Conservation (phyloP, 768 basidiomycete species). For the Serendipita vermifera region DNA sequence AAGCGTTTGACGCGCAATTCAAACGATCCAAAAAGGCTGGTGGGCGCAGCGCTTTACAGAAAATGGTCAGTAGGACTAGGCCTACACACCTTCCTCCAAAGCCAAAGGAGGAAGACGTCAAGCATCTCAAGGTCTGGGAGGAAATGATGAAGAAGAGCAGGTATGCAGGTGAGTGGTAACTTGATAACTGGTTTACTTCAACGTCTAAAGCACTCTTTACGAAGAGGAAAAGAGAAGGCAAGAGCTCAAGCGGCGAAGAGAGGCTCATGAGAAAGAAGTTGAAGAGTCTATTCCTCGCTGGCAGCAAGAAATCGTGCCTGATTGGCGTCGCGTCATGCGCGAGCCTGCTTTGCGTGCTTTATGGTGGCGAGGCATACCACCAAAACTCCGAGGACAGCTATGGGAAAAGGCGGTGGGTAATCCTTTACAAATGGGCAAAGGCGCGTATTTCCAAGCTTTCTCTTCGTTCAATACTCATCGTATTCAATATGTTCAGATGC, state of each 20-base stretch:
- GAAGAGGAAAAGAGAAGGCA: slow-evolving; percentile 60
- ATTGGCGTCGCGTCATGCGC: slow-evolving; percentile 64
- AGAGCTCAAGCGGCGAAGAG: slow-evolving; percentile 47
- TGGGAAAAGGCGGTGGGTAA: slow-evolving; percentile 87
- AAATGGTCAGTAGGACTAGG: slow-evolving; percentile 72
- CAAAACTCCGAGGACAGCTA: slow-evolving; percentile 61
- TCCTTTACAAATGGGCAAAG: slow-evolving; percentile 67
- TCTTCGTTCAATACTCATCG: neutral
- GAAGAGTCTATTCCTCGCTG: slow-evolving; percentile 61
- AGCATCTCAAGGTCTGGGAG: slow-evolving; percentile 77
- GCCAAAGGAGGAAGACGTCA: slow-evolving; percentile 56
- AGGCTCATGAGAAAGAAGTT: slow-evolving; percentile 49
- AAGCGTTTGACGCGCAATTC: slow-evolving; percentile 4
- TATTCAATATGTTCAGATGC: slow-evolving; percentile 36
- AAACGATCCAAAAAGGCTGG: slow-evolving; percentile 34
- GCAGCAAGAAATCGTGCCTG: slow-evolving; percentile 68
- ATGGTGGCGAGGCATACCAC: slow-evolving; percentile 86
- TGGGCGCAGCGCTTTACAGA: slow-evolving; percentile 48
- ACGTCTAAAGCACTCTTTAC: too few species aligned
- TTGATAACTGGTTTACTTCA: slow-evolving; percentile 2
- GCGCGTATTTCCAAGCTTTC: slow-evolving; percentile 26
- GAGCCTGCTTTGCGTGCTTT: slow-evolving; percentile 52
- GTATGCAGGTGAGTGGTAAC: slow-evolving; percentile 41
- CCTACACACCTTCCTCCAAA: slow-evolving; percentile 81
- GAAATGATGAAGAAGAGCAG: slow-evolving; percentile 78